Conservation (phyloP, 148 eudicot species). For the Nyssa sinensis region DNA sequence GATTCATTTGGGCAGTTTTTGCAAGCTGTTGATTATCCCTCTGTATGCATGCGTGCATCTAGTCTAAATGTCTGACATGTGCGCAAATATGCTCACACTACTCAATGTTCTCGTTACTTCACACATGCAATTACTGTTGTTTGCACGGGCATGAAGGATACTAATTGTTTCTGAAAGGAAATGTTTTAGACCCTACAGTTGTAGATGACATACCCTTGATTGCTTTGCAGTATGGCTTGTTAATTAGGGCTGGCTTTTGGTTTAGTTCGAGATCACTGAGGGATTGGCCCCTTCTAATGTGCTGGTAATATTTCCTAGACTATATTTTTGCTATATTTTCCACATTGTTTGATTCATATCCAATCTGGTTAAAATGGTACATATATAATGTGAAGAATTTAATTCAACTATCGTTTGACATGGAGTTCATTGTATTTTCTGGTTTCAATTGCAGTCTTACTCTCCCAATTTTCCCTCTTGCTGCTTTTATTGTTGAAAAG, state of each 20-base stretch:
- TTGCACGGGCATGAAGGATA: neutral
- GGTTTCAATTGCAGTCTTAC: constrained; percentile 53
- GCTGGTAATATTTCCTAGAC: constrained; percentile 62
- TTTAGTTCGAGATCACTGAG: constrained; percentile 81
- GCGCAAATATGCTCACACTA: neutral
- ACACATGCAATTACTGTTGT: neutral
- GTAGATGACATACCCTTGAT: constrained; percentile 9
- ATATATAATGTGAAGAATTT: constrained; percentile 6
- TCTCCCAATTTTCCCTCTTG: constrained; percentile 68
- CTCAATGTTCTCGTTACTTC: neutral
- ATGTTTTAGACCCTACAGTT: neutral
- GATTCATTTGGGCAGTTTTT: no score
- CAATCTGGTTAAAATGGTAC: neutral
- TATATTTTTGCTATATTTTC: no score
- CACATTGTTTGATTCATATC: neutral
- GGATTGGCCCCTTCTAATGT: constrained; percentile 98
- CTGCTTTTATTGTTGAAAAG: constrained; percentile 77
- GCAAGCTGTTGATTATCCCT: no score
- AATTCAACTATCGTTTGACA: constrained; percentile 11
- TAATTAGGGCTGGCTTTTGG: constrained; percentile 87
- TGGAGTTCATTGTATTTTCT: neutral
- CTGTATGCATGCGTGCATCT: neutral
- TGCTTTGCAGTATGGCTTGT: constrained; percentile 82
- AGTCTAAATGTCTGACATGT: no score
- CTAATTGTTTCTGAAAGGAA: neutral